These are phyloP conservation scores for Barbatosphaeria neglecta DNA, from an alignment of 495 filamentous ascomycete species.

Conservation along the genomic window DNA sequence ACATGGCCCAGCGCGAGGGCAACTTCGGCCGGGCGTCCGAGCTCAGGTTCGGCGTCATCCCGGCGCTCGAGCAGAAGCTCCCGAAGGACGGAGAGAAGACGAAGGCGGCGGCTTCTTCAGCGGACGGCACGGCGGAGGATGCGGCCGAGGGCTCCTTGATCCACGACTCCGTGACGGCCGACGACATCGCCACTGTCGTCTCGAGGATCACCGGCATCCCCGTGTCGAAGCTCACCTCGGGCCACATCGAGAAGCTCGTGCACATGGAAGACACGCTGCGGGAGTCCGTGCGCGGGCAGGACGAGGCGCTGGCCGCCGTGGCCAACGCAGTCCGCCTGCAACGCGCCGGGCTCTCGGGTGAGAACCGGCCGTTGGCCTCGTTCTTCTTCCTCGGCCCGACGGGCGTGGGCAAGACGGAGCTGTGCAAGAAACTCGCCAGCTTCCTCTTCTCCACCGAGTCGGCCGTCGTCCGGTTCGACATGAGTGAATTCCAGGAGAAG, in stretches of 20 bases:
- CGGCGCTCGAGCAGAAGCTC: constrained; percentile 62
- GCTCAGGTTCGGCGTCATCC: constrained; percentile 76
- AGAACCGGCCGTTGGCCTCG: constrained; percentile 80
- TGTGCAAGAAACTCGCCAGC: constrained; percentile 89
- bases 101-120: constrained; percentile 14
- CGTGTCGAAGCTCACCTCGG: constrained; percentile 77
- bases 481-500: constrained; percentile 96
- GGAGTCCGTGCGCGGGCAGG: constrained; percentile 78
- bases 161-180: constrained; percentile 84
- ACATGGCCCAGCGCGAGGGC: constrained; percentile 79
- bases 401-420: constrained; percentile 91
- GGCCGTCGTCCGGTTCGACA: constrained; percentile 89
- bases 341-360: constrained; percentile 77
- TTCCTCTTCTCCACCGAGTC: constrained; percentile 88
- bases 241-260: constrained; percentile 83
- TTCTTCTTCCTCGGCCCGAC: constrained; percentile 99
- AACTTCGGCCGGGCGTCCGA: constrained; percentile 84
- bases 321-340: constrained; percentile 92
- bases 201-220: constrained; percentile 88
- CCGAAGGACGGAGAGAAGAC: constrained; percentile 57
- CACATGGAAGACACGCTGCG: constrained; percentile 89
- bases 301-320: constrained; percentile 83
- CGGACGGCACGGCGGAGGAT: too few species aligned
- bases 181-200: constrained; percentile 89
- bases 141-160: constrained; percentile 49